A percentile compares a stretch with the other conserved stretches of the same genome.
These are phyloP conservation scores for Farysia itapuensis DNA, from an alignment of 1,284 basidiomycete species.

Conservation along the genomic window DNA sequence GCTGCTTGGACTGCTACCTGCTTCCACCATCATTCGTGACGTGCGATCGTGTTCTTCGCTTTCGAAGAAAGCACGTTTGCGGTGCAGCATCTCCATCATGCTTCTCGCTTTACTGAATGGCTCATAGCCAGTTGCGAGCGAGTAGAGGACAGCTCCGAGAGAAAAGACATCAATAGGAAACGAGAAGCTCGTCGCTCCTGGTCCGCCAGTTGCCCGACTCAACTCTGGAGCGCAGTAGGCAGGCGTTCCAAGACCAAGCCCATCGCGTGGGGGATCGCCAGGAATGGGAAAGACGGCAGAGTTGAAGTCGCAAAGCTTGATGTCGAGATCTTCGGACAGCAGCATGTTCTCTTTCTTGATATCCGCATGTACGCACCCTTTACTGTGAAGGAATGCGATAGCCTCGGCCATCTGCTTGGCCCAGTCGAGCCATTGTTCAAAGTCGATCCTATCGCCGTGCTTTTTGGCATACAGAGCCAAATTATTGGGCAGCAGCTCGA, in stretches of 20 bases:
- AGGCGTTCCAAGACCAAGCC: constrained; percentile 53
- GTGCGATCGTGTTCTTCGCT: constrained; percentile 55
- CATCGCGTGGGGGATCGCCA: constrained; percentile 43
- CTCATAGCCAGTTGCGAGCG: constrained; percentile 51
- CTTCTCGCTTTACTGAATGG: constrained; percentile 47
- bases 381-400: constrained; percentile 47
- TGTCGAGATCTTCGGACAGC: constrained; percentile 38
- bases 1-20: constrained; percentile 31
- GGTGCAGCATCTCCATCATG: constrained; percentile 54
- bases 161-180: constrained; percentile 55
- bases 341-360: constrained; percentile 58
- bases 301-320: constrained; percentile 58
- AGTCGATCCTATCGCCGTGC: constrained; percentile 32
- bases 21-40: constrained; percentile 32
- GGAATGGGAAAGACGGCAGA: constrained; percentile 56
- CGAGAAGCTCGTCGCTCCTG: constrained; percentile 31
- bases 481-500: constrained; percentile 52
- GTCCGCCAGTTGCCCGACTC: constrained; percentile 32
- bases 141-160: constrained; percentile 54
- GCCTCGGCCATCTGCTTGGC: constrained; percentile 43
- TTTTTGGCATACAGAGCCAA: constrained; percentile 35
- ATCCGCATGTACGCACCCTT: constrained; percentile 55
- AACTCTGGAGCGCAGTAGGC: constrained; percentile 57
- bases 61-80: constrained; percentile 52
- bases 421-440: constrained; percentile 49